Evolutionary conservation across 2,329 filamentous ascomycete species (phyloP), one percentile per base, ranked within the genome.

Genomic region (Metarhizium rileyi): DNA sequence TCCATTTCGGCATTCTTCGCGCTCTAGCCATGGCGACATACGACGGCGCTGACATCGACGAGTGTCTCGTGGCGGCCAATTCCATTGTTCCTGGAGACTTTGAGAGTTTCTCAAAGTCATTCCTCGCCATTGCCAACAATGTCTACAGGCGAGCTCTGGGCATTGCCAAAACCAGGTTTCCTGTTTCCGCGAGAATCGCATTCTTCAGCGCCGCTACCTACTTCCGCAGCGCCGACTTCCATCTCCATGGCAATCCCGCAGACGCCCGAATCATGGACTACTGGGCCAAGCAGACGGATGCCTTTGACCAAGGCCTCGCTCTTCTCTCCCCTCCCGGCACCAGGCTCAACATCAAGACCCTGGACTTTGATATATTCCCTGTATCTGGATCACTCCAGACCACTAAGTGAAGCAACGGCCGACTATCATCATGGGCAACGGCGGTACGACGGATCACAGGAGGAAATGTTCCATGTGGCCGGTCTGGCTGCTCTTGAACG

Each of bases 221-320:
- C 58, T 73, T 66, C 53, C 66, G 71, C 18, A 41, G 53, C 2
- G 65, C 72, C 9, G 66, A 68, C 47, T 73, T 72, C 58, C 74
- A 62, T 55, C 59, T 72, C 14, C 65, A 69, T 47, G 64, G 61
- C 12, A 69, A 74, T 55, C 56, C 55, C 55, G 59, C 52, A 4
- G 67, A 74, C 44, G 65, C 70, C 3, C 63, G 66, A 6, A 67
- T 73, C 50, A 61, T 61, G 36, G 52, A 49, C 3, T 47, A 67
- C 1, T 73, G 69, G 68, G 57, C 58, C 7, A 53, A 61, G 41
- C 64, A 68, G 50, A 59, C 55, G 0, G 56, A 44, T 4, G 64
- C 61, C 20, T 75, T 73, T 52, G 59, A 70, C 55, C 63, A 61
- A 35, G 71, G 65, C 1, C 56, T 68, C 18, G 56, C 61, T 0